Evolutionary conservation across 1,284 basidiomycete species (phyloP), one percentile per base, ranked within the genome.

Genomic region (Ceratobasidium sp.): DNA sequence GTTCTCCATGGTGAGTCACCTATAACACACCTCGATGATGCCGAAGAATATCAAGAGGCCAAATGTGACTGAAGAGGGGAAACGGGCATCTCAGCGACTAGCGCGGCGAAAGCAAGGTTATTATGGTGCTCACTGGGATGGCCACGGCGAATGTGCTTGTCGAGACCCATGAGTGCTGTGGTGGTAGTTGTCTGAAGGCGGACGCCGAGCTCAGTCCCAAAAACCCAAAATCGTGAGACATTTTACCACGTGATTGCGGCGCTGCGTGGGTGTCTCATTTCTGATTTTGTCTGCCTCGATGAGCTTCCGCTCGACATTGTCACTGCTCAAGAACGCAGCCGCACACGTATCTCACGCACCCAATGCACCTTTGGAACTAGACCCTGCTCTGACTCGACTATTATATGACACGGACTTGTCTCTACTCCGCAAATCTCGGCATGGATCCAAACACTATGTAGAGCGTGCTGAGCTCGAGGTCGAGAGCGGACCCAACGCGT

Each of bases 41-140:
- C 84, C 83, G 78, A 91, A 88, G 73, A 89, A 46, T 69, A 89
- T 83, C 58, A 91, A 81, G 51, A 88, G 79, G 29, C 83, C 83
- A 77, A 89, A 89, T 58, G 85, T 80, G 75, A 87, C 87, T 88
- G 74, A 31, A 53, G 24, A 5, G 22, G 71, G 43, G 61, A 64
- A 54, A 51, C 34, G 62, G 5, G n/a, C 1, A 59, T 31, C 71
- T 64, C 75, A 61, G 76, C 41, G 22, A 66, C 29, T 34, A 7
- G 49, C 22, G 16, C 37, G 65, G 72, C 37, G 11, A 39, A 41
- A 37, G 75, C 64, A 74, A 11, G 43, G 37, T 19, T 24, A 3
- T 5, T 11, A 41, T 13, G 64, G 49, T 19, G 82, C 87, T 77
- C 77, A 88, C 87, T 83, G 43, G 87, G 85, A 78, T 89, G 87